Evolutionary conservation across 768 basidiomycete genomes (phyloP), one percentile per base, ranked within the genome.

Genomic region (Termitomyces sp.): DNA sequence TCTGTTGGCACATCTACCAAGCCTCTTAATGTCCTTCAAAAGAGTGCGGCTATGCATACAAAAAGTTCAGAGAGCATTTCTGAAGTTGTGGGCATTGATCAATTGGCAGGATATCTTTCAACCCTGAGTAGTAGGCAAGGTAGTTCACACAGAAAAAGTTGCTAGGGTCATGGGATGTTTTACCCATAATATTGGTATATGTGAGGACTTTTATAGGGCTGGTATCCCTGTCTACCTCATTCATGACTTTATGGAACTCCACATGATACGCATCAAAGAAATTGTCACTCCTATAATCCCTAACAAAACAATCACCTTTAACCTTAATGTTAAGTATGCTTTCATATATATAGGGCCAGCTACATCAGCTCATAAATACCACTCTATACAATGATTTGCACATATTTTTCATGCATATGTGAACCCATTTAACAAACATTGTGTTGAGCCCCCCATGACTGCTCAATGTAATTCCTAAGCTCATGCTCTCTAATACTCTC

Each of bases 161-260:
- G 29, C 29, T 29, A 29, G 29, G 29, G 29, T 29, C 7, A 7
- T 29, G 7, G 29, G 29, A 29, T 29, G 29, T 7, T 29, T 29
- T 29, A 29, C 29, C 7, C 7, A 29, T 7, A 29, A 29, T 29
- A 29, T 29, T 3, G 29, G 29, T 29, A 7, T 7, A 4, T 29
- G 29, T 7, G 7, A 29, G 7, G 29, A 29, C 7, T 29, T 29
- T 29, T 29, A 29, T 29, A 29, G 29, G 14, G 43, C 44, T 14
- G 41, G 42, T 4, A 51, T 60, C 14, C 56, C 56, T 14, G 56
- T 57, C 2, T 60, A 42, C 34, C 21, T 60, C 23, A 38, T 60
- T n/a, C 44, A 48, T 25, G 32, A 45, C 12, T 45, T 21, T 25
- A 14, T n/a, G 11, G 25, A 12, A 37, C 14, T 37, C 3, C 10